Evolutionary conservation across 139 green algal species (phyloP), one percentile per base, ranked within the genome.

Genomic region (Edaphochlamys debaryana): DNA sequence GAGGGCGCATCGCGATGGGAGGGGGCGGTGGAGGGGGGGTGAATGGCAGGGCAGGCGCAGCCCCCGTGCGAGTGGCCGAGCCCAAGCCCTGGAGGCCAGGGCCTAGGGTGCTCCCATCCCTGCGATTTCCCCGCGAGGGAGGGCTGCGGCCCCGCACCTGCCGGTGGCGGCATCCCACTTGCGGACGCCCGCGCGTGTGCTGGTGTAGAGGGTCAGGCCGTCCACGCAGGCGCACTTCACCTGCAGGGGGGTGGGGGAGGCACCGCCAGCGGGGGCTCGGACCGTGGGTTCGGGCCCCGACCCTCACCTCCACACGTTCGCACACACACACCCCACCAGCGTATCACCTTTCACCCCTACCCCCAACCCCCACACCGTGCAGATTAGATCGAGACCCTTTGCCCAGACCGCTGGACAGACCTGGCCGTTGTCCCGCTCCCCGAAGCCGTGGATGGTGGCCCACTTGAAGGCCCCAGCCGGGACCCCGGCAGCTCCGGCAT

Each of bases 371-470:
- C n/a, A n/a, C n/a, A n/a, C n/a, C n/a, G n/a, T n/a, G n/a, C n/a
- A n/a, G n/a, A n/a, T n/a, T n/a, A n/a, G n/a, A n/a, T n/a, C n/a
- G n/a, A n/a, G n/a, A n/a, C n/a, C n/a, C n/a, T n/a, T n/a, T n/a
- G n/a, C n/a, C n/a, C n/a, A n/a, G n/a, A n/a, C n/a, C n/a, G n/a
- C n/a, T n/a, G n/a, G n/a, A n/a, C n/a, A n/a, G n/a, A 58, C 50
- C 50, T 79, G 79, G 15, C 71, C 82, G 17, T 69, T 54, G 23
- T 90, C 87, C 64, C 78, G 82, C 56, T 90, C 87, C 1, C 74
- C 70, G 37, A 85, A 90, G 20, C 70, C 37, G 77, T 90, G 54
- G 15, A 90, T 70, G 8, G 82, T 88, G 1, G 82, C 87, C 87
- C 84, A 85, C 37, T 64, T 36, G 48, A 85, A 85, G 0, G 50